Base-by-base conservation (phyloP, 1,139 yeast species). In the Yamadazyma jaroonii region DNA sequence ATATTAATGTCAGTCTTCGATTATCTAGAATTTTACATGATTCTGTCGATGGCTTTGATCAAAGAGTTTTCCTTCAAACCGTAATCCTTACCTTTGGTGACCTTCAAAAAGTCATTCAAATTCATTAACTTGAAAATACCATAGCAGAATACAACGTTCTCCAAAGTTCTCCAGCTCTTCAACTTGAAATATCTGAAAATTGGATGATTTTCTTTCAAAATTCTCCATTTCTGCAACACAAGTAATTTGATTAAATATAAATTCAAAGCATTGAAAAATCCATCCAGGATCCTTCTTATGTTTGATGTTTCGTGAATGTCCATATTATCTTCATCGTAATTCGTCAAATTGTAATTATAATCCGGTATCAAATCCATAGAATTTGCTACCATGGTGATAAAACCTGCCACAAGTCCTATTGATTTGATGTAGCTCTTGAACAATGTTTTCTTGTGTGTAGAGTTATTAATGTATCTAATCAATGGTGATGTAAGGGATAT, bases 221-320 rank as follows among this genome's bases (percentile, higher is more conserved):
- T 67, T 38, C 75, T 54, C 75, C 75, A 70, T 46, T 69, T 70
- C 11, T 72, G 64, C 25, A 70, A 49, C 17, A 68, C 46, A 3
- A 68, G 57, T 37, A 69, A 49, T 38, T 67, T 52, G 36, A 66
- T 52, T 33, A 70, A 49, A 46, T 69, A 69, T 31, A 63, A 45
- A 45, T 63, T 63, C 38, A 67, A 40, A 3, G 49, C 59, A 36
- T 66, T 52, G 40, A 64, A 48, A 40, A 64, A 61, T 1, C 45
- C 27, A 36, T 61, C 57, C 17, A 59, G 52, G n/a, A 67, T 49
- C 17, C 44, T 39, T 28, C 68, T 45, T 8, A 62, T 50, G 41
- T 53, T 55, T 11, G 46, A 46, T 8, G 45, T 40, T 10, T 48
- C 53, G n/a, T 44, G 41, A 6, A 40, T 30, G 13, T 37, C 34